phyloP scores from a whole-genome alignment of 2,329 filamentous ascomycete genomes.

The Aureobasidium lini region DNA sequence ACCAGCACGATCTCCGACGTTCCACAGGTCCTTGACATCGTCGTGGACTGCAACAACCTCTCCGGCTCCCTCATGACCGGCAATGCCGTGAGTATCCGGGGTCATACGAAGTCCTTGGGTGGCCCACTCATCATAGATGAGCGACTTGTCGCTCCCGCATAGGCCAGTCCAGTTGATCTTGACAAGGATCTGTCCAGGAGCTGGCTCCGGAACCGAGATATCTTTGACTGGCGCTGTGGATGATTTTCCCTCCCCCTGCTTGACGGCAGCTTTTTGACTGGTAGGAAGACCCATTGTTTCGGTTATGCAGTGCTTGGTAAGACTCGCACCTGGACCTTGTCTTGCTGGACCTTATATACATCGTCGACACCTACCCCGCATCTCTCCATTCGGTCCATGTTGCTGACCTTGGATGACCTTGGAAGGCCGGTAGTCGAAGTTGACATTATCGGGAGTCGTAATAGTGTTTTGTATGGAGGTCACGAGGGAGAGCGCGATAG shows the following conservation, averaged over 20 bases:
- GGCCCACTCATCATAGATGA: slow-evolving; percentile 32
- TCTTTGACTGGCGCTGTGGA: slow-evolving; percentile 26
- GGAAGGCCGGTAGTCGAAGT: neutral
- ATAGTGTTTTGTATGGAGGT: neutral
- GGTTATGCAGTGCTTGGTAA: neutral
- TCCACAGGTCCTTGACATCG: slow-evolving; percentile 23
- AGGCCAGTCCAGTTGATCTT: slow-evolving; percentile 31
- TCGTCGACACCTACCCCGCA: neutral
- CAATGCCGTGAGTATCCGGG: slow-evolving; percentile 22
- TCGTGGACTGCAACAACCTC: slow-evolving; percentile 23
- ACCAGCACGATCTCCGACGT: slow-evolving; percentile 24
- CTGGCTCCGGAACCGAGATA: slow-evolving; percentile 25
- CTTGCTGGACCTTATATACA: neutral
- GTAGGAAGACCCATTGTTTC: slow-evolving; percentile 2
- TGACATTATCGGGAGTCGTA: neutral
- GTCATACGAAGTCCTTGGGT: slow-evolving; percentile 24
- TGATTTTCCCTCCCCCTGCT: slow-evolving; percentile 25
- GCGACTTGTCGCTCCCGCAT: slow-evolving; percentile 29
- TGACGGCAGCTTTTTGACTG: slow-evolving; percentile 31
- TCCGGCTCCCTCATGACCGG: slow-evolving; percentile 26
- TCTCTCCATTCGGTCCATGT: neutral
- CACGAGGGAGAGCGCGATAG: neutral
- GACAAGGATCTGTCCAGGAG: slow-evolving; percentile 29
- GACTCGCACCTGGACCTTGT: neutral
- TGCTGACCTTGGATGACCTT: neutral